Base-by-base conservation (phyloP, 2,329 filamentous ascomycete genomes). In the Alternaria burnsii region DNA sequence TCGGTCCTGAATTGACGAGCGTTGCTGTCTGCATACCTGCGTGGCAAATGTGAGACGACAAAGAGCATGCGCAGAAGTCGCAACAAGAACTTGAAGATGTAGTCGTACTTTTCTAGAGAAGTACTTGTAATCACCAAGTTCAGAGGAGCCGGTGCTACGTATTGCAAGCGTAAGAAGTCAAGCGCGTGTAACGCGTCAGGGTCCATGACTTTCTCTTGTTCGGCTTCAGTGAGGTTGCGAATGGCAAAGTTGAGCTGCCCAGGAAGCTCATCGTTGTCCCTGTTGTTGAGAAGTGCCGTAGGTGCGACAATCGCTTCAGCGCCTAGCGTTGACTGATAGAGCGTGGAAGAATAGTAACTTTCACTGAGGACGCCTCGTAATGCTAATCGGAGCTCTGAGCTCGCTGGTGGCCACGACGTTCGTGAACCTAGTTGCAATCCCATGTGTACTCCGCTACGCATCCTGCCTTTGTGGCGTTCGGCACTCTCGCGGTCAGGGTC, bases 111-210 rank as follows among this genome's bases (percentile, higher is more conserved):
- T 55, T 88, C 82, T 11, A 98, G 80, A 1, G 90, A 85, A 0
- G 83, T 76, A 0, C 88, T 83, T 0, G 92, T 93, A 42, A 99
- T 89, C 62, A 98, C 85, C 0, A 88, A 83, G 41, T 89, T 84
- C 0, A 98, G 82, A 1, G 92, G 87, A 0, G 86, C 78, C 0
- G 93, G 90, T 0, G 93, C 85, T 41, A 90, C 91, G 79, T 97
- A 98, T 46, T 93, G 91, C 8, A 99, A 82, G 2, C 92, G 88
- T 16, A 99, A 83, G 72, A 99, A 98, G 78, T 98, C 95, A n/a
- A 98, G 83, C 0, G 95, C 95, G 73, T 94, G 89, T 18, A 98
- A 85, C 0, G 90, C 91, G 73, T 92, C 86, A 0, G 93, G 89
- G 70, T 98, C 87, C 84, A 96, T 89, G 77, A 93, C 94, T 63